Base-by-base conservation (phyloP, 2,329 filamentous ascomycete species). In the Capronia coronata region DNA sequence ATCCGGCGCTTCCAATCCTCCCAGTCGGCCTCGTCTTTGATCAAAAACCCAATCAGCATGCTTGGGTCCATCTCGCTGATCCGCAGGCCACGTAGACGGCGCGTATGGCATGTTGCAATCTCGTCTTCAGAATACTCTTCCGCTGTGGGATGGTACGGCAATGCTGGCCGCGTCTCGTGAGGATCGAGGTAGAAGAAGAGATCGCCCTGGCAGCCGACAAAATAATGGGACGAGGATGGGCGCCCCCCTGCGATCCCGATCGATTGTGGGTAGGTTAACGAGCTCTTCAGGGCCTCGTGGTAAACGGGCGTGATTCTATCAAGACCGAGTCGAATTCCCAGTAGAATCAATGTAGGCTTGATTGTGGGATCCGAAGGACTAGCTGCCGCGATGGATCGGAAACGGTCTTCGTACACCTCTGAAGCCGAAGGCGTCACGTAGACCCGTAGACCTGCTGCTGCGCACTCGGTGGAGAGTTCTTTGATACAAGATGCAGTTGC, bases 51-150 rank as follows among this genome's bases (percentile, higher is more conserved):
- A 57, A 98, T 87, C 35, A 98, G 72, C 93, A 98, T 98, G 63
- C 89, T 96, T 0, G 93, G 93, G 62, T 98, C 93, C 87, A 98
- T 93, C 63, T 97, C 90, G 51, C 82, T 82, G 42, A 98, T 77
- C 59, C 93, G 84, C 23, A 98, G 75, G 48, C 86, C 79, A 30
- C 91, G 82, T 14, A 98, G 71, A 41, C 91, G 83, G 43, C 87
- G 79, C 0, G 90, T 97, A 65, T 98, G 91, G 63, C 88, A 96
- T 1, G 85, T 85, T 48, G 84, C 79, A 13, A 95, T 66, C 51
- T 97, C 89, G 59, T 87, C 84, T 6, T 73, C 62, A 0, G 81
- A 81, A 50, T 62, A 62, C 1, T 79, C 69, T 5, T 70, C 67
- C 1, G 74, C 64, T 41, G 81, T 67, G 22, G 75, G 65, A 55